Conservation (phyloP, 257 asterid species). For the Forsythia viridissima region DNA sequence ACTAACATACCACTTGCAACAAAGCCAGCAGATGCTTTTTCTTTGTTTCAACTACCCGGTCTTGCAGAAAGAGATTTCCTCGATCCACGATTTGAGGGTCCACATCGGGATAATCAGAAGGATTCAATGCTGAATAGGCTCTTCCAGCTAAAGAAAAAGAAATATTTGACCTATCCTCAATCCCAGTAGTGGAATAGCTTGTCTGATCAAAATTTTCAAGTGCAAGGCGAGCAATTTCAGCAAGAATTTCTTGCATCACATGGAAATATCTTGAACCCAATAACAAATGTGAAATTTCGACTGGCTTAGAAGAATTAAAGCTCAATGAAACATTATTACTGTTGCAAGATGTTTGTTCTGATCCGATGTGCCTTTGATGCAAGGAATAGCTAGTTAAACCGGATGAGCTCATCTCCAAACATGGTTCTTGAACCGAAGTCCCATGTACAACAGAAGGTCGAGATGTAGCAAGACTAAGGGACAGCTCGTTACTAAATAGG, state of each 20-base stretch:
- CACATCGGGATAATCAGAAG: constrained; percentile 23
- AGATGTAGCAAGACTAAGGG: constrained; percentile 67
- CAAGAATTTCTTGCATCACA: constrained; percentile 79
- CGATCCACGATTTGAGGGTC: constrained; percentile 17
- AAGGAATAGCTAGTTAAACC: constrained; percentile 38
- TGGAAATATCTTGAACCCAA: constrained; percentile 57
- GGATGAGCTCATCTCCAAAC: constrained; percentile 60
- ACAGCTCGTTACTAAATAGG: constrained; percentile 56
- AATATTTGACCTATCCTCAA: constrained; percentile 17
- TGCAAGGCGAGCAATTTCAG: constrained; percentile 58
- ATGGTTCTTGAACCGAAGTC: constrained; percentile 39
- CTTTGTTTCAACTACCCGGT: constrained; percentile 48
- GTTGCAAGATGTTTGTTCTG: constrained; percentile 57
- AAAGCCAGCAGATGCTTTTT: constrained; percentile 60
- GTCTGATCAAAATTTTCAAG: constrained; percentile 37
- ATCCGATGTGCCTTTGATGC: constrained; percentile 37
- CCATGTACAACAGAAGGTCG: constrained; percentile 35
- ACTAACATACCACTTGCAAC: constrained; percentile 62
- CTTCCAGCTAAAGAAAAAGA: constrained; percentile 29
- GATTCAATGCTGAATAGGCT: constrained; percentile 18
- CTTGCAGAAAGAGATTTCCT: constrained; percentile 25
- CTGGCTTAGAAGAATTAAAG: constrained; percentile 41
- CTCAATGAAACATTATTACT: constrained; percentile 47
- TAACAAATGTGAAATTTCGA: constrained; percentile 40
- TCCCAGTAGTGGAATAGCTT: constrained; percentile 27